Base-by-base conservation (phyloP, 352 stramenopile genomes). In the Globisporangium cylindrosporum region DNA sequence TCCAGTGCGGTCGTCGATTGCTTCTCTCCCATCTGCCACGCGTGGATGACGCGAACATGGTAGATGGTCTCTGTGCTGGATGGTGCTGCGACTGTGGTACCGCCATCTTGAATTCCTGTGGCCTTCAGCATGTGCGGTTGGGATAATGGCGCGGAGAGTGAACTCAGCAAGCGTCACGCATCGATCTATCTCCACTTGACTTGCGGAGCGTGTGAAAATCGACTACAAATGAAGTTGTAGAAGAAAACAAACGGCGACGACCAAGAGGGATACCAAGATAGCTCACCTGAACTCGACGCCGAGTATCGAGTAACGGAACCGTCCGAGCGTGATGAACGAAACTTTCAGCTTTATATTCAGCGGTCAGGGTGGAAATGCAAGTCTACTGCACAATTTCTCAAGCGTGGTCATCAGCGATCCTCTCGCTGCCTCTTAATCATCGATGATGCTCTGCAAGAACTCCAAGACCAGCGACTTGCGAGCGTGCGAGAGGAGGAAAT, bases 1-100 rank as follows among this genome's bases (percentile, higher is more conserved):
- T 66, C n/a, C 29, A 1, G 2, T 2, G 22, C 9, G 3, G n/a
- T 22, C 15, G 34, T 20, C 20, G 41, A 24, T 6, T 53, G 10
- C 12, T 20, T 12, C 9, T 32, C 15, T n/a, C 57, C 36, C 5
- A 10, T 9, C 4, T 55, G 0, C 79, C 79, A 84, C 14, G 38
- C 32, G 27, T 78, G 73, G 32, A 78, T 73, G 34, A 82, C 59
- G 25, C 79, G 68, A 5, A 84, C 73, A 10, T 84, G 76, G 34
- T 82, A 84, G 22, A 69, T 46, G 27, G 72, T 71, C 59, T 84
- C 66, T 7, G 34, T 20, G 57, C 15, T 70, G 34, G 46, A 51
- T 34, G 25, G 5, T 59, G 49, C 18, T 14, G 27, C n/a, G 14
- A 24, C 7, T 18, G n/a, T 38, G 2, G 43, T 43, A 10, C 29